These are phyloP conservation scores for Herpomyces periplanetae DNA, from an alignment of 2,329 filamentous ascomycete species.

Conservation along the genomic window DNA sequence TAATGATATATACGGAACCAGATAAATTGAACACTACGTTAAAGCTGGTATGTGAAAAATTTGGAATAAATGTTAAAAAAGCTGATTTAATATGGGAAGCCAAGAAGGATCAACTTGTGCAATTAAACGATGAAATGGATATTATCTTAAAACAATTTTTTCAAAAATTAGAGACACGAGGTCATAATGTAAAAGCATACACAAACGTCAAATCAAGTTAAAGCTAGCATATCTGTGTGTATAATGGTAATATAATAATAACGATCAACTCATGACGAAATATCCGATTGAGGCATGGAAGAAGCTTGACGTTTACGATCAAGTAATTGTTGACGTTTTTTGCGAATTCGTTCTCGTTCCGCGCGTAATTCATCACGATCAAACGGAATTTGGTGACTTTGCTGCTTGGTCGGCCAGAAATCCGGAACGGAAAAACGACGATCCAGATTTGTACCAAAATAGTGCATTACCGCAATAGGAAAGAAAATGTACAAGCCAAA, in stretches of 20 bases:
- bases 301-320: too few species aligned
- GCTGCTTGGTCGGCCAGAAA: constrained; percentile 61
- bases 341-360: constrained; percentile 40
- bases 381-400: constrained; percentile 33
- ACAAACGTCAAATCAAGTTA: too few species aligned
- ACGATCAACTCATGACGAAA: too few species aligned
- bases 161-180: too few species aligned
- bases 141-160: too few species aligned
- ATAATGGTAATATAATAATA: too few species aligned
- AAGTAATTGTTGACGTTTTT: too few species aligned
- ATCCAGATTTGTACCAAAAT: constrained; percentile 95
- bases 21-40: constrained; percentile 19
- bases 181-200: too few species aligned
- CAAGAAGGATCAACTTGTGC: constrained; percentile 49
- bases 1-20: constrained; percentile 10
- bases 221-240: too few species aligned
- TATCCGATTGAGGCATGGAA: too few species aligned
- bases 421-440: constrained; percentile 48
- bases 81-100: constrained; percentile 53
- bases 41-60: constrained; percentile 18
- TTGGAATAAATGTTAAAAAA: constrained; percentile 24
- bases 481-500: constrained; percentile 98
- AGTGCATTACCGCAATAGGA: constrained; percentile 96
- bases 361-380: constrained; percentile 43
- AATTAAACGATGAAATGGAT: too few species aligned